A percentile compares a stretch with the other conserved stretches of the same genome.
Evolutionary conservation across 2,329 filamentous ascomycete genomes (phyloP).

Genomic region (Alternaria tenuissima): DNA sequence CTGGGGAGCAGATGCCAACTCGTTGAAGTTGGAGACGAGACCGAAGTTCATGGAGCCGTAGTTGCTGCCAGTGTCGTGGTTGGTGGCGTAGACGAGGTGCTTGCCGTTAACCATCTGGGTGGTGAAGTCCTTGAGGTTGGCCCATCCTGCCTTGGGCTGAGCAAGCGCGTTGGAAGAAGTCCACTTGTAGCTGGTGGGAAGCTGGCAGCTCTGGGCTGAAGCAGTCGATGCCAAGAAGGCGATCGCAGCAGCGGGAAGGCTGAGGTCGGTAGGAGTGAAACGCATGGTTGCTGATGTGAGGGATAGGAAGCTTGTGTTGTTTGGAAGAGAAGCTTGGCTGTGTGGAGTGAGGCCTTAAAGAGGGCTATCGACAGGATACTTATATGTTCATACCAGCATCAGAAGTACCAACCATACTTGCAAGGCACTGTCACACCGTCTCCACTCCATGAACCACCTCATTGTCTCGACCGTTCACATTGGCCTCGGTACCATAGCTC

Average conservation of each 20-base stretch:
- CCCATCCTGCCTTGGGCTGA: constrained; percentile 62
- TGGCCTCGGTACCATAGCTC: not conserved
- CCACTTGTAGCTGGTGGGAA: constrained; percentile 66
- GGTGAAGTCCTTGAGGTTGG: constrained; percentile 71
- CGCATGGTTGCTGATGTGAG: constrained; percentile 12
- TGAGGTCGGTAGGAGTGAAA: constrained; percentile 15
- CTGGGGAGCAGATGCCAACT: constrained; percentile 62
- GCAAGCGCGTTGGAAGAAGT: constrained; percentile 62
- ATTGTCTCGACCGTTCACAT: not conserved
- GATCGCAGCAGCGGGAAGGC: constrained; percentile 14
- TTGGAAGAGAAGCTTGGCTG: constrained; percentile 2
- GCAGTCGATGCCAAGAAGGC: constrained; percentile 22
- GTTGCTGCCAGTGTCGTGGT: constrained; percentile 52
- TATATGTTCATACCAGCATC: constrained; percentile 7
- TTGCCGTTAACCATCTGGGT: constrained; percentile 63
- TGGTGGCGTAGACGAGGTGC: constrained; percentile 68
- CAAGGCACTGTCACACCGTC: not conserved
- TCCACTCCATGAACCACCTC: not conserved
- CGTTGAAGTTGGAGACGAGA: constrained; percentile 62
- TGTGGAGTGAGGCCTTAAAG: not conserved
- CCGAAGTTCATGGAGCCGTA: constrained; percentile 69
- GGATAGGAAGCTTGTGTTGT: constrained; percentile 3
- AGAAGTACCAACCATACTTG: not conserved
- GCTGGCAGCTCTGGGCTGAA: constrained; percentile 52
- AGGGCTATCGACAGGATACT: constrained; percentile 9